Base-by-base conservation (phyloP, 371 early-diverging fungal genomes). In the Smittium culicis region DNA sequence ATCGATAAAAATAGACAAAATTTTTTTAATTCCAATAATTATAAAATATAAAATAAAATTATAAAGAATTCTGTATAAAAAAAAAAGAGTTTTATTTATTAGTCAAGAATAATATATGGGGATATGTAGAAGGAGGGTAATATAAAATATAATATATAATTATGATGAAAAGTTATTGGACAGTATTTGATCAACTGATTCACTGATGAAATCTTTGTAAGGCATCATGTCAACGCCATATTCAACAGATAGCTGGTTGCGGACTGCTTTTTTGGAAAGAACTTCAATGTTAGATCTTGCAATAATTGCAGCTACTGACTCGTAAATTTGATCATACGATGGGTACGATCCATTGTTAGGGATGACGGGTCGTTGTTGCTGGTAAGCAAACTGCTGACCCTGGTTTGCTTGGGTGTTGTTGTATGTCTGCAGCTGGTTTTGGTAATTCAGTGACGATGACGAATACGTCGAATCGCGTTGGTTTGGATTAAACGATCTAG, bases 191-290 rank as follows among this genome's bases (percentile, higher is more conserved):
- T 93, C 94, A 67, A 96, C 93, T 66, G 86, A 84, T 28, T 82
- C 74, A 67, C 92, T 88, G 67, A 96, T 90, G 72, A 85, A 91
- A 35, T 92, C 92, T 74, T 88, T 88, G 73, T 83, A 77, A 1
- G 82, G 65, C 5, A 77, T 78, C 78, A 94, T 75, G 64, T 94
- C 93, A 20, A 89, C 74, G 1, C 89, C 88, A 76, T 88, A 93
- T 35, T 83, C 74, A 34, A 74, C 66, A 31, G 84, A 79, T 58
- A 96, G 76, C 69, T 90, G 86, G 67, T 92, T 89, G 5, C 97
- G 75, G 32, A 96, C 90, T 72, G 87, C 86, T 74, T 91, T 91
- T 78, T 91, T 90, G 35, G 90, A 88, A 58, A 89, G 81, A 54
- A 80, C 83, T 85, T 88, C 88, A 45, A 91, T 78, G 66, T 91